A percentile compares a stretch with the other conserved stretches of the same genome.
Evolutionary conservation across 441 rosid species (phyloP).

Genomic region (Geranium incanum): DNA sequence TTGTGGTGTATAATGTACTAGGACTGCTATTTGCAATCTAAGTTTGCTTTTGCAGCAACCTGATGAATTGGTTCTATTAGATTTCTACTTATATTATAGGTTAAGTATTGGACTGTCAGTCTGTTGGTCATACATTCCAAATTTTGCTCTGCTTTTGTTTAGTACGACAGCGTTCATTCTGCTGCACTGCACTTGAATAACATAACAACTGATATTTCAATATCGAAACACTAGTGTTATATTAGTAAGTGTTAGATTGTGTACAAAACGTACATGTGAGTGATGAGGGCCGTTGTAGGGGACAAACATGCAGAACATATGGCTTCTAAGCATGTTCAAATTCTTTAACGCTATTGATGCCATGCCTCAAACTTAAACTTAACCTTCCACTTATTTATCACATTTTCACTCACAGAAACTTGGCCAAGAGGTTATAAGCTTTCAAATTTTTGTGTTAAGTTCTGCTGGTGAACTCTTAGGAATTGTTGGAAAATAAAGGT

Average conservation of each 20-base stretch:
- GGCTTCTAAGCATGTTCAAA: background rate
- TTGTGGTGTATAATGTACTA: background rate
- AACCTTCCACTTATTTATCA: too few relatives aligned
- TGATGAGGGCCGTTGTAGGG: background rate
- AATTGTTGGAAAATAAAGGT: background rate
- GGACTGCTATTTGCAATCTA: background rate
- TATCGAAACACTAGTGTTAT: background rate
- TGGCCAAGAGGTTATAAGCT: background rate
- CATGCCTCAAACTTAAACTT: background rate
- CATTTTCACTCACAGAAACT: background rate
- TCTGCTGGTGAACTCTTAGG: background rate
- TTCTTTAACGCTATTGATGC: background rate
- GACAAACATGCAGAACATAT: background rate
- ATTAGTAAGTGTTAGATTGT: background rate
- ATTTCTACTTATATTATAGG: background rate
- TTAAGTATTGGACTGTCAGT: background rate
- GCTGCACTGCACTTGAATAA: background rate
- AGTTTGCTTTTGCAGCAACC: background rate
- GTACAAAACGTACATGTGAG: background rate
- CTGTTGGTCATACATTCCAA: background rate
- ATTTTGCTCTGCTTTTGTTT: background rate
- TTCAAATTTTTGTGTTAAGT: background rate
- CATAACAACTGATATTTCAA: background rate
- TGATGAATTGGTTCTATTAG: background rate
- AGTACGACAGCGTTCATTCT: background rate